Base-by-base conservation (phyloP, 176 grass and related monocot species). In the Bonia amplexicaulis region DNA sequence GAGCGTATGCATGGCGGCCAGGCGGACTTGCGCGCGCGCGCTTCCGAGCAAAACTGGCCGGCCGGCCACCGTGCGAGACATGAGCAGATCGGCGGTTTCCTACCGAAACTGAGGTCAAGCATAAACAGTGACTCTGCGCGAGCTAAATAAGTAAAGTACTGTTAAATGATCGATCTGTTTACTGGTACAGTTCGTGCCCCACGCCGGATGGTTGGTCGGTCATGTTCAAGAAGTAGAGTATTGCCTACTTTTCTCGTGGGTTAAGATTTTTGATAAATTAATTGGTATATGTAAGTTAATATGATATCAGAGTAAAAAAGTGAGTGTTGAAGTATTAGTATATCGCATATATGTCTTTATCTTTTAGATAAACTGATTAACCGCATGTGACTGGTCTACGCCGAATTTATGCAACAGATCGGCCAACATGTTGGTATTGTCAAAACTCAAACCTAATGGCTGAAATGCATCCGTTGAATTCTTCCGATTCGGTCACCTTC, bases 351-450 rank as follows among this genome's bases (percentile, higher is more conserved):
- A 33, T 33, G 2, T 33, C 2, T 33, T 33, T 33, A 33, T 33
- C 31, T 33, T 33, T 33, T 33, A 33, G 2, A 33, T 33, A 33
- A 33, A 33, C 31, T 33, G 31, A 33, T 33, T 33, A 33, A 33
- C 0, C 0, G 3, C 3, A 33, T 3, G 0, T 3, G 31, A 33
- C 3, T 5, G 22, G 55, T 23, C 55, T 59, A 3, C 1, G 3
- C 20, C 3, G 54, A 58, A n/a, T n/a, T 20, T 58, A 17, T 16
- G 19, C 2, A 20, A 9, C 53, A 9, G 19, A 22, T 22, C 8
- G 9, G 1, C 20, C 10, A 59, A 23, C 22, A 23, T 12, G 1
- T 11, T 23, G 3, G 22, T 23, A 9, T 10, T 23, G 55, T 59
- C 55, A 37, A 59, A 59, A 59, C 55, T 59, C 55, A 59, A 59